A percentile compares a stretch with the other conserved stretches of the same genome.
These are phyloP conservation scores for Pichia cabralensis DNA, from an alignment of 805 yeast species.

Conservation along the genomic window DNA sequence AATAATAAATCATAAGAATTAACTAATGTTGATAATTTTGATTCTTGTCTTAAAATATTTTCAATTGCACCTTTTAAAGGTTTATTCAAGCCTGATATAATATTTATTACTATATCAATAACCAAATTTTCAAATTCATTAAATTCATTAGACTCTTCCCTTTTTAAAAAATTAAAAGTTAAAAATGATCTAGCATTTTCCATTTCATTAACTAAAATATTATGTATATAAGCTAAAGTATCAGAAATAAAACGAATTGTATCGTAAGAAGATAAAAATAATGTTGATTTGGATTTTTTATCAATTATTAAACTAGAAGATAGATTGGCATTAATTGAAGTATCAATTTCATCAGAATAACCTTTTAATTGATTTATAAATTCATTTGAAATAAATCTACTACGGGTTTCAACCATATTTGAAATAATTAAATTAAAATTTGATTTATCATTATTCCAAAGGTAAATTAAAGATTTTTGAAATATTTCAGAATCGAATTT, in stretches of 20 bases:
- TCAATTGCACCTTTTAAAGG: constrained; percentile 59
- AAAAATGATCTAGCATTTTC: constrained; percentile 65
- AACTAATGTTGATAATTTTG: constrained; percentile 42
- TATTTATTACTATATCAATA: constrained; percentile 34
- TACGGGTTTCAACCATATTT: constrained; percentile 60
- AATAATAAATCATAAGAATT: constrained; percentile 54
- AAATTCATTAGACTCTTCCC: neutral
- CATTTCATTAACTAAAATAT: constrained; percentile 76
- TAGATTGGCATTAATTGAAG: too few species aligned
- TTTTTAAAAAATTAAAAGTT: constrained; percentile 24
- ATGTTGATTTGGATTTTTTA: constrained; percentile 26
- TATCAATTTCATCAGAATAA: constrained; percentile 16
- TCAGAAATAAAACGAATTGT: constrained; percentile 80
- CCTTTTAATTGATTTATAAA: constrained; percentile 49
- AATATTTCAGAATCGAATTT: constrained; percentile 17
- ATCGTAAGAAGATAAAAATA: constrained; percentile 64
- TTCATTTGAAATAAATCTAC: constrained; percentile 54
- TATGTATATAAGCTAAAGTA: constrained; percentile 78
- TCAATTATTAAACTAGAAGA: too few species aligned
- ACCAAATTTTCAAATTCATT: constrained; percentile 18
- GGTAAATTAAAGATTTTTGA: constrained; percentile 24
- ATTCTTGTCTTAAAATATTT: constrained; percentile 57
- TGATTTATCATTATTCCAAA: constrained; percentile 30
- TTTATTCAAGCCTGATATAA: constrained; percentile 44
- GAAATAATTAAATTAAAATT: constrained; percentile 50